phyloP scores from a whole-genome alignment of 345 rosid genomes.

The Raphanus sativus region DNA sequence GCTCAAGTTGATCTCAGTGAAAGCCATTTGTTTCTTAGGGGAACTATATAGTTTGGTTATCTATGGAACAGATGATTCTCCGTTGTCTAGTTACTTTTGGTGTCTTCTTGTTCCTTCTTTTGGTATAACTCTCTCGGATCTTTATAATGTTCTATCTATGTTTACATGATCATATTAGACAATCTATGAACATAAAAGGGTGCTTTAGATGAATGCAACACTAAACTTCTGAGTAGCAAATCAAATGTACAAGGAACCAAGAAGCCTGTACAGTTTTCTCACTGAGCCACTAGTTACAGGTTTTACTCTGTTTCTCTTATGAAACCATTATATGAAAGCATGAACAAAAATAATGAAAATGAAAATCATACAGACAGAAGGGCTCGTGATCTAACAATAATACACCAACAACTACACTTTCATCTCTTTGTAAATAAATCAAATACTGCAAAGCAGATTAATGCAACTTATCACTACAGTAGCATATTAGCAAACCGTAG shows the following conservation, averaged over 20 bases:
- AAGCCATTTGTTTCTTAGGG: not conserved
- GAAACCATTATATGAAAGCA: not conserved
- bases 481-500: not conserved
- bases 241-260: not conserved
- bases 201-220: not conserved
- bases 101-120: too few relatives aligned
- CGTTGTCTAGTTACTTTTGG: too few relatives aligned
- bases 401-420: constrained; percentile 30
- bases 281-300: not conserved
- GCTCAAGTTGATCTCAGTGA: not conserved
- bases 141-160: too few relatives aligned
- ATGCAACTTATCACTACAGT: not conserved
- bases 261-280: not conserved
- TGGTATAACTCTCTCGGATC: not conserved
- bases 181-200: not conserved
- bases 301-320: not conserved
- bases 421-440: constrained; percentile 6
- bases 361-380: constrained; percentile 27
- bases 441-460: constrained; percentile 4
- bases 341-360: constrained; percentile 11
- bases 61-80: not conserved
- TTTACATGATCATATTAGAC: too few relatives aligned
- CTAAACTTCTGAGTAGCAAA: not conserved
- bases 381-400: constrained; percentile 35
- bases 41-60: not conserved